phyloP scores from a whole-genome alignment of 1,139 yeast species.

The Torulaspora globosa region DNA sequence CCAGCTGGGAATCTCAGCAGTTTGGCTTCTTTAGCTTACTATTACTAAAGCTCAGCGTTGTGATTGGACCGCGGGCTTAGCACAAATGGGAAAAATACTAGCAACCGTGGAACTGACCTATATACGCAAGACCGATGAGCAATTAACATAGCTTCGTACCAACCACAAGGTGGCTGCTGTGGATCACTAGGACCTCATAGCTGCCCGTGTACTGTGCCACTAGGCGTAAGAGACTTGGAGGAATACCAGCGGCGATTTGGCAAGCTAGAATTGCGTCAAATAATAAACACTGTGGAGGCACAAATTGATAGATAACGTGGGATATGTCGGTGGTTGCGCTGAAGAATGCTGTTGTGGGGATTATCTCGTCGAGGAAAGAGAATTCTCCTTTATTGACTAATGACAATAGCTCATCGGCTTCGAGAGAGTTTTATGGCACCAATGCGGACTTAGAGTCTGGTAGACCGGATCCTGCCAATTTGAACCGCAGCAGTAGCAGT shows the following conservation, averaged over 20 bases:
- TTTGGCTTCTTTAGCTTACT: not conserved
- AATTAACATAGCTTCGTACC: not conserved
- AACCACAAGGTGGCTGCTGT: not conserved
- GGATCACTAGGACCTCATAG: not conserved
- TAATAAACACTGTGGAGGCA: not conserved
- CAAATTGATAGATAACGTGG: not conserved
- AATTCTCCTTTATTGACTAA: constrained; percentile 22
- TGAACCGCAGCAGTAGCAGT: constrained; percentile 10
- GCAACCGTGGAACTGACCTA: not conserved
- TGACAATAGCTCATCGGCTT: constrained; percentile 16
- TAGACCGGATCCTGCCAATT: constrained; percentile 4
- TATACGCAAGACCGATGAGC: not conserved
- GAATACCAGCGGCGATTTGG: not conserved
- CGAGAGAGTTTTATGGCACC: constrained; percentile 13
- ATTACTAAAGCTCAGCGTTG: constrained; percentile 6
- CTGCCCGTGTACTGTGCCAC: not conserved
- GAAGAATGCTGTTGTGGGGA: constrained; percentile 35
- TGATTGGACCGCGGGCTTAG: constrained; percentile 8
- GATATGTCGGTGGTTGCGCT: constrained; percentile 39
- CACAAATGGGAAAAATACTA: constrained; percentile 1
- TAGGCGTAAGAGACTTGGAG: not conserved
- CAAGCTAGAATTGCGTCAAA: not conserved
- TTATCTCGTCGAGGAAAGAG: constrained; percentile 14
- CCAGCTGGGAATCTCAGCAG: not conserved
- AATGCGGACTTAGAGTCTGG: constrained; percentile 14